Percentiles rank a stretch among this genome's conserved stretches.
Conservation (phyloP, 768 basidiomycete genomes). For the Lentinula guzmanii region DNA sequence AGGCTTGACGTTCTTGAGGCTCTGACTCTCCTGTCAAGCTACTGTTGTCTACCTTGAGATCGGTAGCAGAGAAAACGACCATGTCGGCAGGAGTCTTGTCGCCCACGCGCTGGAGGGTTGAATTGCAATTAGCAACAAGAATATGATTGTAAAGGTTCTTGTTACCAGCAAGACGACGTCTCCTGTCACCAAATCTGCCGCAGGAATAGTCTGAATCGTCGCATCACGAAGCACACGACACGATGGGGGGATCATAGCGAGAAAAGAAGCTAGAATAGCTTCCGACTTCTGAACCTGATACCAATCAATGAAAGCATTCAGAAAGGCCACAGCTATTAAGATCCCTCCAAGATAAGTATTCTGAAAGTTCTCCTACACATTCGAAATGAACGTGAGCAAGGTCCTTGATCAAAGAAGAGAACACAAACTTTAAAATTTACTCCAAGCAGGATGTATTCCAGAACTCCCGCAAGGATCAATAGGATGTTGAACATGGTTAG, state of each 20-base stretch:
- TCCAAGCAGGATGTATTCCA: conserved; percentile 61
- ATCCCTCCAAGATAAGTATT: conserved; percentile 70
- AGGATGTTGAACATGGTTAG: conserved; percentile 61
- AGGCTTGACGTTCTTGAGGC: conserved; percentile 52
- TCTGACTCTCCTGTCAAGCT: conserved; percentile 69
- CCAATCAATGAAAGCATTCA: conserved; percentile 68
- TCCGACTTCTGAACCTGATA: conserved; percentile 71
- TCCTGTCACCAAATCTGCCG: conserved; percentile 58
- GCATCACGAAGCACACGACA: conserved; percentile 60
- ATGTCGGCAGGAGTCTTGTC: conserved; percentile 72
- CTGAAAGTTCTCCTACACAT: conserved; percentile 44
- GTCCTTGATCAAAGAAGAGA: not conserved
- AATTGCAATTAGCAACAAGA: not conserved
- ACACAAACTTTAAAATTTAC: conserved; percentile 48
- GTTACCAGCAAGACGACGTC: conserved; percentile 58
- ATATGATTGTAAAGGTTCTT: not conserved
- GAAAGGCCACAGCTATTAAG: conserved; percentile 59
- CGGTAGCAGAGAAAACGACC: conserved; percentile 50
- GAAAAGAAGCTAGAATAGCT: conserved; percentile 64
- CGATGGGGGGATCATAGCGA: conserved; percentile 69
- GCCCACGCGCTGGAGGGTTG: conserved; percentile 43
- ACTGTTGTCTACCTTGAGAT: conserved; percentile 68
- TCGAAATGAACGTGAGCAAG: conserved; percentile 10
- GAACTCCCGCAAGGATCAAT: conserved; percentile 57
- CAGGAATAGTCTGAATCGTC: conserved; percentile 47